These are phyloP conservation scores for Diaporthe humulicola DNA, from an alignment of 2,329 filamentous ascomycete genomes.

Conservation along the genomic window DNA sequence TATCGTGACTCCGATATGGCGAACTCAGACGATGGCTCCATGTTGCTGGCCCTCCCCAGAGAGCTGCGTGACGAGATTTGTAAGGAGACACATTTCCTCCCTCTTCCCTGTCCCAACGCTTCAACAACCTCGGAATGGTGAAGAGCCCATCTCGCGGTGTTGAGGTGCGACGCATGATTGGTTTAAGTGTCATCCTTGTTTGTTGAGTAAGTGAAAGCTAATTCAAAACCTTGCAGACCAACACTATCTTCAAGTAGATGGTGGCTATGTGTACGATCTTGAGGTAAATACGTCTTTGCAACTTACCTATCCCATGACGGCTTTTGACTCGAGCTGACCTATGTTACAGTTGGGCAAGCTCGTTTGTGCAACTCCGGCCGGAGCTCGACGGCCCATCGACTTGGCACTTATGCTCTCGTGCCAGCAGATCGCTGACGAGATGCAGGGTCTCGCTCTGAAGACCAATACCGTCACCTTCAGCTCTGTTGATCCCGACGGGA, in stretches of 20 bases:
- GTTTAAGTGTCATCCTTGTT: background rate
- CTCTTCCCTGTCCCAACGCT: background rate
- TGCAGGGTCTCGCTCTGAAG: constrained; percentile 7
- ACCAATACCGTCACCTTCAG: constrained; percentile 6
- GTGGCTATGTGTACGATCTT: background rate
- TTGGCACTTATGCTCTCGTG: constrained; percentile 3
- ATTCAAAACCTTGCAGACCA: background rate
- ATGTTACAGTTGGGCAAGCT: constrained; percentile 5
- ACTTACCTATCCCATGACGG: background rate
- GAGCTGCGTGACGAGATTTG: constrained; percentile 4
- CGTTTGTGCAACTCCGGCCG: background rate
- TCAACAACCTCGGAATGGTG: background rate
- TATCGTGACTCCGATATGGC: background rate
- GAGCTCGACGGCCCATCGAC: background rate
- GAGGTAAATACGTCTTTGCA: background rate
- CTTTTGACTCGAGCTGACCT: background rate
- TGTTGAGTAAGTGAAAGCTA: background rate
- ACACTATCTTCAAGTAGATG: background rate
- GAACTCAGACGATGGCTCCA: background rate
- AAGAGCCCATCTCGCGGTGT: background rate
- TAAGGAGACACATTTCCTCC: background rate
- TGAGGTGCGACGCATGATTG: background rate
- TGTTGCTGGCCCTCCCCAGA: background rate
- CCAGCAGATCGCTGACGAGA: background rate
- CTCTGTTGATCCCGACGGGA: background rate